These are phyloP conservation scores for Penicillium paneum DNA, from an alignment of 2,329 filamentous ascomycete genomes.

Conservation along the genomic window DNA sequence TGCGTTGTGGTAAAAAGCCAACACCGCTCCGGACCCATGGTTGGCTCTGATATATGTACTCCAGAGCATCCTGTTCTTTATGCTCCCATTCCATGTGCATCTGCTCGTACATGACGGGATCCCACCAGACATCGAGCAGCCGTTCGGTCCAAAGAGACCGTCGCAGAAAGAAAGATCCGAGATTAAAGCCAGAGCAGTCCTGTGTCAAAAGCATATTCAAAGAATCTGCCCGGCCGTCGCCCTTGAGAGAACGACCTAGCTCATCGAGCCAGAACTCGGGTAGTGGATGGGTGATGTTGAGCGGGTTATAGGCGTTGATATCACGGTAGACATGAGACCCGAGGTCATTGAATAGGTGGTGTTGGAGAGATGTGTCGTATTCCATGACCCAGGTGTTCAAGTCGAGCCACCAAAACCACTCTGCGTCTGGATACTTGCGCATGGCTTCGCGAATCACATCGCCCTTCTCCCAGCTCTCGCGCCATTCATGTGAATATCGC, in stretches of 20 bases:
- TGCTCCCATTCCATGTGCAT: conserved; percentile 99
- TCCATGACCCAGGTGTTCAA: conserved; percentile 99
- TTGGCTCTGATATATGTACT: conserved; percentile 86
- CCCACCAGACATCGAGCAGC: conserved; percentile 95
- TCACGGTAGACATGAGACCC: conserved; percentile 78
- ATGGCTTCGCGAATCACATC: conserved; percentile 86
- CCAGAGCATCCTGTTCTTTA: conserved; percentile 94
- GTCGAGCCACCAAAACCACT: conserved; percentile 99
- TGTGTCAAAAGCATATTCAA: conserved; percentile 87
- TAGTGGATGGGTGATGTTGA: conserved; percentile 86
- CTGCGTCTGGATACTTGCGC: conserved; percentile 89
- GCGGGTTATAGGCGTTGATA: conserved; percentile 92
- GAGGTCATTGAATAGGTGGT: conserved; percentile 83
- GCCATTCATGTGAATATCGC: conserved; percentile 97
- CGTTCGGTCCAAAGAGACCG: conserved; percentile 87
- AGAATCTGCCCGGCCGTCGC: conserved; percentile 73
- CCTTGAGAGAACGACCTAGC: conserved; percentile 66
- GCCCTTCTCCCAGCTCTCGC: conserved; percentile 99
- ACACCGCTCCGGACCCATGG: conserved; percentile 89
- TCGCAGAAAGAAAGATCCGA: conserved; percentile 90
- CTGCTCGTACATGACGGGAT: conserved; percentile 94
- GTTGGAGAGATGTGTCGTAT: conserved; percentile 81
- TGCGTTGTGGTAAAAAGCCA: conserved; percentile 84
- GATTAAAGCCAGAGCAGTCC: conserved; percentile 93
- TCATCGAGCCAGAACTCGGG: conserved; percentile 72